A percentile compares a stretch with the other conserved stretches of the same genome.
Evolutionary conservation across 2,329 filamentous ascomycete species (phyloP).

Genomic region (Emergomyces africanus): DNA sequence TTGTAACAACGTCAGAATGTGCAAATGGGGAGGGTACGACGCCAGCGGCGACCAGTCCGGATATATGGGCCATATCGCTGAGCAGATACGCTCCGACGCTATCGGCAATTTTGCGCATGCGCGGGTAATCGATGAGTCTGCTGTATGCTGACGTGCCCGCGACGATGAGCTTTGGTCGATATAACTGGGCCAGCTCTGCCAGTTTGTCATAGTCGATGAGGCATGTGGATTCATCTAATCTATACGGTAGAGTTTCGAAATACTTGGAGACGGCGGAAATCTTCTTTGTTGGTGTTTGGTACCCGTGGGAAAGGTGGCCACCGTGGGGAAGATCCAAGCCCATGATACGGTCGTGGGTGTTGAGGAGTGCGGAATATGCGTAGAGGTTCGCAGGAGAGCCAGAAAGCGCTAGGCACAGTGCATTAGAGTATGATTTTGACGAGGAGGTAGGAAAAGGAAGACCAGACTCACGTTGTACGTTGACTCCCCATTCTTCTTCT

Average conservation of each 20-base stretch:
- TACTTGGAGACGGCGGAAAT: constrained; percentile 98
- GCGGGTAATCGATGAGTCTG: constrained; percentile 89
- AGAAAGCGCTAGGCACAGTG: constrained; percentile 52
- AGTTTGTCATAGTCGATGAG: constrained; percentile 95
- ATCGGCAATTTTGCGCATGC: constrained; percentile 94
- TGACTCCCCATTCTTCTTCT: constrained; percentile 85
- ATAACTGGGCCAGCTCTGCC: constrained; percentile 78
- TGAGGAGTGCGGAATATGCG: constrained; percentile 93
- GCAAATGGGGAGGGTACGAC: constrained; percentile 91
- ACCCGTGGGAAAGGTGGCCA: constrained; percentile 91
- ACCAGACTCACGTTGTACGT: constrained; percentile 72
- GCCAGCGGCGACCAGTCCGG: constrained; percentile 80
- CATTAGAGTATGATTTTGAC: neutral
- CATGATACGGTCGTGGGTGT: constrained; percentile 92
- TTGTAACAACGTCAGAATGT: constrained; percentile 91
- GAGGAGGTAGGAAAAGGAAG: neutral
- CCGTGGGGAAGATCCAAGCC: constrained; percentile 89
- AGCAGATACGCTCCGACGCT: constrained; percentile 88
- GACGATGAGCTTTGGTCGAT: constrained; percentile 90
- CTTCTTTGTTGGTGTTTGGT: constrained; percentile 91
- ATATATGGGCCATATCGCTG: constrained; percentile 98
- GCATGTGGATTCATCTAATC: constrained; percentile 62
- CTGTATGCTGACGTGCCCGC: constrained; percentile 98
- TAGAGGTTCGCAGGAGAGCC: constrained; percentile 63
- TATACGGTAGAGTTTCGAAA: constrained; percentile 98